These are phyloP conservation scores for Paragyromitra xinjiangensis DNA, from an alignment of 495 filamentous ascomycete genomes.

Conservation along the genomic window DNA sequence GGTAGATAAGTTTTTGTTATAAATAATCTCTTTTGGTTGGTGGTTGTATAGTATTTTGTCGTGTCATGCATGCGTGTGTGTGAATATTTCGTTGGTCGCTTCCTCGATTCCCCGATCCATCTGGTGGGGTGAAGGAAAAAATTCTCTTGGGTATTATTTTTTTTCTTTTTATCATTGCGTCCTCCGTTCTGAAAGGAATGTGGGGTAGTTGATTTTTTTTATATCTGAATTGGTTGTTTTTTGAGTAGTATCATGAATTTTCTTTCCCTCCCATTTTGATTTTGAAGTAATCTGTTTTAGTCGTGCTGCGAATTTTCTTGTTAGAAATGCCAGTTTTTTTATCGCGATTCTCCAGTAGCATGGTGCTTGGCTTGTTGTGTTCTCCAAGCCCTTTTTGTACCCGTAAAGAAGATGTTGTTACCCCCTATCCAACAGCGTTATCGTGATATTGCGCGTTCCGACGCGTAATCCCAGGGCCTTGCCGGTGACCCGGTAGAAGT, in stretches of 20 bases:
- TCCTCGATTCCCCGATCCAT: constrained; percentile 29
- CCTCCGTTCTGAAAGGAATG: constrained; percentile 16
- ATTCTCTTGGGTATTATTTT: constrained; percentile 14
- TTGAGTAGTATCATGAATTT: constrained; percentile 31
- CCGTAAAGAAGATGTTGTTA: constrained; percentile 2
- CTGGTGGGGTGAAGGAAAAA: constrained; percentile 12
- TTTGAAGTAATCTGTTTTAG: constrained; percentile 28
- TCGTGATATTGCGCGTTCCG: constrained; percentile 27
- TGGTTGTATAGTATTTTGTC: constrained; percentile 23
- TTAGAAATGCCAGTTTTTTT: constrained; percentile 21
- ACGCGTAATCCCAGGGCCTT: constrained; percentile 28
- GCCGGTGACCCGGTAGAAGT: constrained; percentile 30
- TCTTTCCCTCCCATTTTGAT: constrained; percentile 9
- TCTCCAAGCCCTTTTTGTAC: constrained; percentile 37
- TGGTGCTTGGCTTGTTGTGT: constrained; percentile 16
- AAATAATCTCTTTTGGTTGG: constrained; percentile 42
- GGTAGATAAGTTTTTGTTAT: constrained; percentile 45
- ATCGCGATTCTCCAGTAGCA: not conserved
- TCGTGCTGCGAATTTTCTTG: constrained; percentile 26
- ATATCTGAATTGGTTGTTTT: not conserved
- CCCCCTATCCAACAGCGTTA: not conserved
- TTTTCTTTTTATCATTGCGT: constrained; percentile 20
- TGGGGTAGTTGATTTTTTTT: constrained; percentile 21
- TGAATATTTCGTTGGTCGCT: constrained; percentile 28
- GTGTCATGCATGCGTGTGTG: constrained; percentile 34